Evolutionary conservation across 2,329 filamentous ascomycete species (phyloP), one percentile per base, ranked within the genome.

Genomic region (Ascochyta lentis): DNA sequence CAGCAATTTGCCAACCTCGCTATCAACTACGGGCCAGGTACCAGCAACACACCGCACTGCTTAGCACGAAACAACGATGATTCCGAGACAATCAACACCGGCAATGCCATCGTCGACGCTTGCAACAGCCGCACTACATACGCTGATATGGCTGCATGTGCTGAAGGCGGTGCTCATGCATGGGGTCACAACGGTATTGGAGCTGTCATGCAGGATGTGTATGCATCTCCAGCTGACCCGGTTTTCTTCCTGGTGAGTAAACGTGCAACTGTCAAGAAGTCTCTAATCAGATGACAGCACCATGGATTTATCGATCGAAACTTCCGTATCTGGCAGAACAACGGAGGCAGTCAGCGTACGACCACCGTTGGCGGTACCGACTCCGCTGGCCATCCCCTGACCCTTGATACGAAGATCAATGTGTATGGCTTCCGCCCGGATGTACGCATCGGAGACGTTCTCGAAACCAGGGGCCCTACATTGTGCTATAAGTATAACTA

Each of bases 241-340:
- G 56, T 76, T 54, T 56, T 56, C 31, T 56, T 50, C 26, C 22
- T 56, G 16, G 43, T 46, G 19, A 12, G 15, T 10, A 27, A 26
- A 12, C 27, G 27, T 19, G 1, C 31, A 12, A 16, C 12, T 19
- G 7, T 5, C 4, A 8, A 19, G 9, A 12, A 5, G 3, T 4
- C 15, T 13, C 43, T 46, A 19, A 46, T 19, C 12, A 37, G 1
- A 16, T n/a, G 15, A 26, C 12, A 46, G 45, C 49, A 52, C 49
- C 81, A 83, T 58, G 76, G 66, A 9, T 78, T 78, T 64, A 76
- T 83, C 43, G 81, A 83, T 67, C 76, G 79, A 38, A 73, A 78
- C 33, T 82, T 76, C 73, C 80, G 79, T 74, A 79, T 81, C 56
- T 83, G 80, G 80, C 80, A 83, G 65, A 72, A 72, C 63, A 29